Evolutionary conservation across 805 yeast species (phyloP).

Genomic region (Ogataea pini): DNA sequence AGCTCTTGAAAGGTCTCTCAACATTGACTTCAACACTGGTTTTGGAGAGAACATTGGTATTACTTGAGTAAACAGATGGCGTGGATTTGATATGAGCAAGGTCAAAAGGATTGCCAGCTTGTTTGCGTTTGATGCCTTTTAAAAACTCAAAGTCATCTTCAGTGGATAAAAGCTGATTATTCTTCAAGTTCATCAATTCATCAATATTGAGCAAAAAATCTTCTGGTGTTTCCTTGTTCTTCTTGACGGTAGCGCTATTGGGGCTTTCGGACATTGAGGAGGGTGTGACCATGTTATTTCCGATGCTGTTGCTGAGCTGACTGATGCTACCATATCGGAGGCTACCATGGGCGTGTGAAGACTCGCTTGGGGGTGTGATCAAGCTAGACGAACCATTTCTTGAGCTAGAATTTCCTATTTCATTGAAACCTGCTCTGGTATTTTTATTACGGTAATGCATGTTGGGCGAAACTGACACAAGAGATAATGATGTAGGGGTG

Average conservation of each 20-base stretch:
- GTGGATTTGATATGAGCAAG: slow-evolving; percentile 22
- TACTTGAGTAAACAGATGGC: slow-evolving; percentile 27
- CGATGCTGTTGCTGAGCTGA: neutral
- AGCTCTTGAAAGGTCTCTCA: neutral
- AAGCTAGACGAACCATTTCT: slow-evolving; percentile 13
- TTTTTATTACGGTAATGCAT: slow-evolving; percentile 4
- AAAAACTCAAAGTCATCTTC: slow-evolving; percentile 28
- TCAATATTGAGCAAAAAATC: slow-evolving; percentile 24
- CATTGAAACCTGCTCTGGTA: neutral
- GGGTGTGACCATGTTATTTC: slow-evolving; percentile 23
- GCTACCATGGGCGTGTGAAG: slow-evolving; percentile 7
- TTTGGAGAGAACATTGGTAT: slow-evolving; percentile 20
- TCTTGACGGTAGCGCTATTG: slow-evolving; percentile 8
- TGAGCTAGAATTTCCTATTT: neutral
- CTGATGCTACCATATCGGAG: slow-evolving; percentile 8
- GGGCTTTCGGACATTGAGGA: slow-evolving; percentile 28
- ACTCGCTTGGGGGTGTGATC: slow-evolving; percentile 31
- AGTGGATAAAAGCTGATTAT: slow-evolving; percentile 24
- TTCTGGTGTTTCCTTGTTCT: slow-evolving; percentile 8
- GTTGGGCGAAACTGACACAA: slow-evolving; percentile 19
- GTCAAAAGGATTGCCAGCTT: slow-evolving; percentile 17
- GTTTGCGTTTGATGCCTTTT: slow-evolving; percentile 16
- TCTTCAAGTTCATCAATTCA: slow-evolving; percentile 28
- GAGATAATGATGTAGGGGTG: slow-evolving; percentile 24
- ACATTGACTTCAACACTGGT: neutral